Conservation (phyloP, 768 basidiomycete species). For the Phanerochaete carnosa region DNA sequence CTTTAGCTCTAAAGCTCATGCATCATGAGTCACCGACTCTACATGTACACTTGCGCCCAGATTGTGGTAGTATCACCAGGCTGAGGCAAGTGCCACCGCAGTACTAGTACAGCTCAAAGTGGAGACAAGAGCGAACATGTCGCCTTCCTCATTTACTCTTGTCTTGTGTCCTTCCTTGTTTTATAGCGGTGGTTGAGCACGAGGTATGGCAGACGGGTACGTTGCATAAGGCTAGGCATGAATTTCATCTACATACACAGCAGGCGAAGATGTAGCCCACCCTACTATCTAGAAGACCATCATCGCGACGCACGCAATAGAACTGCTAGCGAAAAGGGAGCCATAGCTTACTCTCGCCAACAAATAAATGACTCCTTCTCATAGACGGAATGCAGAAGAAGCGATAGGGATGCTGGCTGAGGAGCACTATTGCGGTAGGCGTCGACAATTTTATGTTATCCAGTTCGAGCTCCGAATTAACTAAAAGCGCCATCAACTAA, state of each 20-base stretch:
- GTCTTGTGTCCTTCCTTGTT: too few species aligned
- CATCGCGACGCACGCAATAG: conserved; percentile 30
- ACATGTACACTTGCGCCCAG: too few species aligned
- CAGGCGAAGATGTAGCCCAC: conserved; percentile 28
- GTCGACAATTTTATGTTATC: background rate
- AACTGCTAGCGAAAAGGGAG: conserved; percentile 38
- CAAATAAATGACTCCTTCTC: conserved; percentile 25
- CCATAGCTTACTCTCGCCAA: conserved; percentile 23
- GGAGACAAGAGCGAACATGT: too few species aligned
- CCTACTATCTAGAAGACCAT: conserved; percentile 38
- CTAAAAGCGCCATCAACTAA: background rate
- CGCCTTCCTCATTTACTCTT: too few species aligned
- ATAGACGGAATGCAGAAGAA: conserved; percentile 21
- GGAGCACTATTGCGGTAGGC: background rate
- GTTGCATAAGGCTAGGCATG: too few species aligned
- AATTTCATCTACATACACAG: background rate
- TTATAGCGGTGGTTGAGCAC: too few species aligned
- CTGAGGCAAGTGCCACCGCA: too few species aligned
- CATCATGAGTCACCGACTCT: too few species aligned
- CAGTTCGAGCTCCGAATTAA: background rate
- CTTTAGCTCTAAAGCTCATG: too few species aligned
- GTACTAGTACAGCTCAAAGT: too few species aligned
- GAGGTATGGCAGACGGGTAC: too few species aligned
- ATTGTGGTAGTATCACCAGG: too few species aligned
- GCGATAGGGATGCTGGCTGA: conserved; percentile 32